Evolutionary conservation across 805 yeast genomes (phyloP), one percentile per base, ranked within the genome.

Genomic region (Yarrowia deformans): DNA sequence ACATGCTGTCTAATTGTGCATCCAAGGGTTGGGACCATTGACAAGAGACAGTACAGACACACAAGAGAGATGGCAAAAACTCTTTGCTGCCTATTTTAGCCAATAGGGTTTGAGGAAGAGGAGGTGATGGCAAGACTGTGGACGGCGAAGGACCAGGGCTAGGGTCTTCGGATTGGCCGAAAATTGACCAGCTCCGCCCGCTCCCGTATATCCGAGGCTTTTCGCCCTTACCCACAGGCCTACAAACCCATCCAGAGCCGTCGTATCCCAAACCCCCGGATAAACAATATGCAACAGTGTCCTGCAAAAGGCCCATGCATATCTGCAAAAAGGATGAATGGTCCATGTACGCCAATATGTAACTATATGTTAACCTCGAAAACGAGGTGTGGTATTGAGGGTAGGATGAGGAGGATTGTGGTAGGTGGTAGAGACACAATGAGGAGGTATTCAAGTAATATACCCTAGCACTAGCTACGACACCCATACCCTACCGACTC

Each of bases 271-370:
- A 32, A 14, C 66, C 66, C 66, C 66, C 66, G 66, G 66, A 60
- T 60, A 60, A 60, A 60, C 66, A 60, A 60, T 60, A 60, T 60
- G 66, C 52, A 60, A 43, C 66, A 18, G 16, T 2, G n/a, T 23
- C 2, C 64, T 56, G 64, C 64, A 56, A 56, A 56, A 56, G 18
- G 49, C 63, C 29, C 29, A 23, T 56, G 64, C 64, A 56, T 23
- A 23, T 35, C 18, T 13, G 49, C 49, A 23, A 56, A 60, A 56
- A 60, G 18, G 45, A 29, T 56, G 48, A 23, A 42, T 23, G 29
- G 29, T 23, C 3, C 3, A 23, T 37, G 60, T 49, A 49, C 54
- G 54, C 52, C 54, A 49, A 60, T 43, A 60, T 60, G 66, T 60
- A 60, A 60, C 66, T 45, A 60, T 43, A 60, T 60, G 66, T 60